Evolutionary conservation across 306 rosid species (phyloP).

Genomic region (Cicer judaicum): DNA sequence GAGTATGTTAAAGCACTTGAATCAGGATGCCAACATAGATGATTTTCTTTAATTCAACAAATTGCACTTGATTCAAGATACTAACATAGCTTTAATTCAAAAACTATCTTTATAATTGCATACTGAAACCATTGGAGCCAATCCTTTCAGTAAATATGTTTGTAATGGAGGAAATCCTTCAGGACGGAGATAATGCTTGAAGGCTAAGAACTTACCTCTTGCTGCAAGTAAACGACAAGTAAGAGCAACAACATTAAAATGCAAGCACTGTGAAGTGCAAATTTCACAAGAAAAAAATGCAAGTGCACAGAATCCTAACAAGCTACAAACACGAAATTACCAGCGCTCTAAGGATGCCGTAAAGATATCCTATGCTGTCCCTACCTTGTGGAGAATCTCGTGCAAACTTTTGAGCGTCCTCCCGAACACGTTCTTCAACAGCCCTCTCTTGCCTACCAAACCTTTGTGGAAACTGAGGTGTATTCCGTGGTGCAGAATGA

Average conservation of each 20-base stretch:
- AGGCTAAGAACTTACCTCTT: conserved; percentile 96
- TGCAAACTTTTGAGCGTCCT: conserved; percentile 73
- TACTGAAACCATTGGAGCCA: conserved; percentile 73
- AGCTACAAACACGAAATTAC: conserved; percentile 72
- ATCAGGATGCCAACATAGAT: conserved; percentile 71
- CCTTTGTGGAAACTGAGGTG: conserved; percentile 74
- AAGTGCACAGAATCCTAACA: conserved; percentile 56
- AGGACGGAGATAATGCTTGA: conserved; percentile 77
- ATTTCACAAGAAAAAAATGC: conserved; percentile 39
- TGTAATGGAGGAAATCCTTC: conserved; percentile 69
- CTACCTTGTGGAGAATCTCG: conserved; percentile 99
- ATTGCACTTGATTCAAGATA: conserved; percentile 70
- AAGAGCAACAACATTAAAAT: conserved; percentile 58
- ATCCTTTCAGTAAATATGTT: conserved; percentile 67
- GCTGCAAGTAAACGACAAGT: conserved; percentile 86
- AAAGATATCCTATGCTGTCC: conserved; percentile 86
- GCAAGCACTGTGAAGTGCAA: conserved; percentile 27
- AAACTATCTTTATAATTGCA: conserved; percentile 67
- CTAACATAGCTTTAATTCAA: conserved; percentile 77
- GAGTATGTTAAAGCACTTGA: conserved; percentile 78
- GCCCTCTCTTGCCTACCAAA: conserved; percentile 83
- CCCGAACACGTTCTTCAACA: conserved; percentile 74
- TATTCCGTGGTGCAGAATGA: conserved; percentile 70
- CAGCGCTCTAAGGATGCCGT: conserved; percentile 74
- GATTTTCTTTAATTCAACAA: conserved; percentile 76